Evolutionary conservation across 768 basidiomycete species (phyloP).

Genomic region (Podaxis rugospora): DNA sequence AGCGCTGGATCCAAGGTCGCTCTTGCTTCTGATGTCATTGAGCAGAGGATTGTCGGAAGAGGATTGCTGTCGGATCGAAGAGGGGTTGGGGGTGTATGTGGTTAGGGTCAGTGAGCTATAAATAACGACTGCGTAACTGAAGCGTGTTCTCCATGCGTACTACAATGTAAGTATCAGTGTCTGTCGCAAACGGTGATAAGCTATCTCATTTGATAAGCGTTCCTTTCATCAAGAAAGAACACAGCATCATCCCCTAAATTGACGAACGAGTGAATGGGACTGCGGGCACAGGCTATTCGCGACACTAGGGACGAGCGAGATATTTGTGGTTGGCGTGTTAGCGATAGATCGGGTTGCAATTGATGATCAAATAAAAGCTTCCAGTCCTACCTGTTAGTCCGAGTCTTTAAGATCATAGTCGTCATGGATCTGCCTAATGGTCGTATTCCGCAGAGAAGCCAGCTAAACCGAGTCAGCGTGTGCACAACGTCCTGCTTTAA

Average conservation of each 20-base stretch:
- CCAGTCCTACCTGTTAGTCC: constrained; percentile 34
- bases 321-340: neutral
- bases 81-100: neutral
- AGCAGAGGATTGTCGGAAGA: neutral
- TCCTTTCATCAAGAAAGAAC: neutral
- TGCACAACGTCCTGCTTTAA: neutral
- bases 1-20: neutral
- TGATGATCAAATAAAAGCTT: neutral
- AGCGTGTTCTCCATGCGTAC: constrained; percentile 6
- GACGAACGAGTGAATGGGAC: neutral
- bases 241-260: neutral
- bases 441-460: constrained; percentile 64
- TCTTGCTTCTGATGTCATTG: neutral
- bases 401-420: constrained; percentile 60
- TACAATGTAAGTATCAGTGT: neutral
- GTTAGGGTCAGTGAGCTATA: neutral
- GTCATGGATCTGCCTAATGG: constrained; percentile 69
- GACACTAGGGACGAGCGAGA: neutral
- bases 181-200: neutral
- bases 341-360: neutral
- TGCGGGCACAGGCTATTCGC: neutral
- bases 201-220: neutral
- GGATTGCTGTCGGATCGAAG: neutral
- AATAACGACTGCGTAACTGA: neutral
- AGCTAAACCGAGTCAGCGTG: constrained; percentile 40